These are phyloP conservation scores for Rhododendron williamsianum DNA, from an alignment of 148 eudicot species.

Conservation along the genomic window DNA sequence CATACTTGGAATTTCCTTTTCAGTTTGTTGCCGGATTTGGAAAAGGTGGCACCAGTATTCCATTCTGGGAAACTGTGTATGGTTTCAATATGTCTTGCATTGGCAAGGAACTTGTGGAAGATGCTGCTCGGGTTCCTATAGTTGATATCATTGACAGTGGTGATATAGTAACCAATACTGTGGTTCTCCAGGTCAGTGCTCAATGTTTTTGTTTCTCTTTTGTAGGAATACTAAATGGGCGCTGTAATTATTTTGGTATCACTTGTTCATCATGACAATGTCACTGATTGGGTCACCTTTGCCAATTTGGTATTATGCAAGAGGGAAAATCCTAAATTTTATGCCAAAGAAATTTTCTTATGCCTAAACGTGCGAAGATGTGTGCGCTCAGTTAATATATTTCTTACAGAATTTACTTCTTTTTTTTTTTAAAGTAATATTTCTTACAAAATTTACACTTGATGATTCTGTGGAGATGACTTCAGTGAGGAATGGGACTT, in stretches of 20 bases:
- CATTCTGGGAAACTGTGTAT: conserved; percentile 92
- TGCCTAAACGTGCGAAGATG: not conserved
- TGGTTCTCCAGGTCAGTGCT: conserved; percentile 68
- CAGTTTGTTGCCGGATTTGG: conserved; percentile 98
- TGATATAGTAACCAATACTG: conserved; percentile 68
- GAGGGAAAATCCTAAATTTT: not conserved
- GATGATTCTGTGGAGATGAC: not conserved
- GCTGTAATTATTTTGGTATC: not conserved
- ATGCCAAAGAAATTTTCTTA: not conserved
- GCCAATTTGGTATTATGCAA: not conserved
- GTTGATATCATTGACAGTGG: conserved; percentile 68
- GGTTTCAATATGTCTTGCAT: conserved; percentile 88
- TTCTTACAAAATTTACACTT: not conserved
- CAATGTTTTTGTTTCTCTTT: not conserved
- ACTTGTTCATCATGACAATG: not conserved
- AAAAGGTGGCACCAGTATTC: conserved; percentile 74
- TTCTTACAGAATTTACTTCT: not conserved
- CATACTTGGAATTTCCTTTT: conserved; percentile 8
- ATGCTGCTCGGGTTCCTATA: conserved; percentile 74
- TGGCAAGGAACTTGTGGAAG: conserved; percentile 78
- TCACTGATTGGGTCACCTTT: not conserved
- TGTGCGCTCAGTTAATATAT: not conserved
- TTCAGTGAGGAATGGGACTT: not conserved
- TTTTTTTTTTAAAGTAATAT: not conserved
- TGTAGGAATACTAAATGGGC: not conserved